Percentiles rank a stretch among this genome's conserved stretches.
These are phyloP conservation scores for Colletotrichum sp. DNA, from an alignment of 2,329 filamentous ascomycete genomes.

Conservation along the genomic window DNA sequence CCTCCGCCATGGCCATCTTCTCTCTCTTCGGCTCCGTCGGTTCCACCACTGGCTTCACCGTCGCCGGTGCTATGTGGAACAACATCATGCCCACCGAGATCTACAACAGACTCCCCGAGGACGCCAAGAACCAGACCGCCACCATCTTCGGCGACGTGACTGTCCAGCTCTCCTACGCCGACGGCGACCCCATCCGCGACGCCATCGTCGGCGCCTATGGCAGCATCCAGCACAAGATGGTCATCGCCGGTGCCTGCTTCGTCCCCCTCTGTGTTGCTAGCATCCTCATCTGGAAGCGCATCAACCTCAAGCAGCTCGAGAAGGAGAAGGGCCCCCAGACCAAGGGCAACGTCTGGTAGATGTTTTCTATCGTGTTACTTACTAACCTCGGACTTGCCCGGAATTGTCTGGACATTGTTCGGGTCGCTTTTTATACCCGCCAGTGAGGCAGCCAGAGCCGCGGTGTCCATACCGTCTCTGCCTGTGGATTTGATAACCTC, in stretches of 20 bases:
- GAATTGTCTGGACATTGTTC: neutral
- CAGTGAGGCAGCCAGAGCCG: neutral
- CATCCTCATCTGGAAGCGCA: constrained; percentile 42
- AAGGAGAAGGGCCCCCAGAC: constrained; percentile 34
- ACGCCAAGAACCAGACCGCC: constrained; percentile 34
- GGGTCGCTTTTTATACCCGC: neutral
- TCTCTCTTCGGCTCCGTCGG: constrained; percentile 34
- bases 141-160: constrained; percentile 44
- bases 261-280: constrained; percentile 37
- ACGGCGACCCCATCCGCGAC: constrained; percentile 42
- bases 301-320: constrained; percentile 43
- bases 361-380: neutral
- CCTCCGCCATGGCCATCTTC: constrained; percentile 37
- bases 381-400: neutral
- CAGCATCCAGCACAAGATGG: constrained; percentile 47
- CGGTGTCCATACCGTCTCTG: neutral
- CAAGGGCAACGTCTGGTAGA: constrained; percentile 39
- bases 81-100: constrained; percentile 41
- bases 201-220: constrained; percentile 53
- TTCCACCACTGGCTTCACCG: constrained; percentile 33
- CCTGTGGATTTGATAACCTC: neutral
- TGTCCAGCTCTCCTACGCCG: constrained; percentile 40
- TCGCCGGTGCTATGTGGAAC: constrained; percentile 38
- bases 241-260: constrained; percentile 38
- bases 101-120: constrained; percentile 40